phyloP scores from a whole-genome alignment of 1,139 yeast genomes.

The Saccharomyces hybrid region DNA sequence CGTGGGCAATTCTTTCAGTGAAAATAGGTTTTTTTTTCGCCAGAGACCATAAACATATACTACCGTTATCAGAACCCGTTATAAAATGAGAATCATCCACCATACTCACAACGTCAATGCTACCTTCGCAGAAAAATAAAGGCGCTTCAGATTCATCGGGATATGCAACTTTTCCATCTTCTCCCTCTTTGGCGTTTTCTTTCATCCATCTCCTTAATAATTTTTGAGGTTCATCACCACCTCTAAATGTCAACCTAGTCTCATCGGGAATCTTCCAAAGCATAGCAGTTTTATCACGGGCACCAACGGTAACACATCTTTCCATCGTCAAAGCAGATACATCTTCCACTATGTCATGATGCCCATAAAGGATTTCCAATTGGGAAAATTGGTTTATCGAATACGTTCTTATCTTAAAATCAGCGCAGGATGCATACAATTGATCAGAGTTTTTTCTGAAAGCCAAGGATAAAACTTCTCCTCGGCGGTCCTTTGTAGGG shows the following conservation, averaged over 20 bases:
- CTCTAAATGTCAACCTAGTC: slow-evolving; percentile 85
- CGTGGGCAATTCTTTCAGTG: slow-evolving; percentile 69
- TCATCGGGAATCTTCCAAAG: slow-evolving; percentile 96
- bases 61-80: slow-evolving; percentile 94
- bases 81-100: slow-evolving; percentile 86
- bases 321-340: slow-evolving; percentile 76
- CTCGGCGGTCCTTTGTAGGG: slow-evolving; percentile 62
- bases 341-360: slow-evolving; percentile 82
- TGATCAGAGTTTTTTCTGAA: slow-evolving; percentile 81
- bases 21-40: slow-evolving; percentile 82
- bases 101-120: slow-evolving; percentile 87
- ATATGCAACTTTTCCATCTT: slow-evolving; percentile 26
- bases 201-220: slow-evolving; percentile 37
- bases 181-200: slow-evolving; percentile 30
- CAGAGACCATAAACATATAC: slow-evolving; percentile 77
- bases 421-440: slow-evolving; percentile 88
- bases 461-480: slow-evolving; percentile 62
- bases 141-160: slow-evolving; percentile 29
- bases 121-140: slow-evolving; percentile 64
- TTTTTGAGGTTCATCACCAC: slow-evolving; percentile 60
- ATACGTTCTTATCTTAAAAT: slow-evolving; percentile 80
- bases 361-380: slow-evolving; percentile 87
- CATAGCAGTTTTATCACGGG: slow-evolving; percentile 91
- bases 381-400: slow-evolving; percentile 82
- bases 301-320: slow-evolving; percentile 91